Evolutionary conservation across 1,139 yeast species (phyloP).

Genomic region (Debaryomyces nepalensis): DNA sequence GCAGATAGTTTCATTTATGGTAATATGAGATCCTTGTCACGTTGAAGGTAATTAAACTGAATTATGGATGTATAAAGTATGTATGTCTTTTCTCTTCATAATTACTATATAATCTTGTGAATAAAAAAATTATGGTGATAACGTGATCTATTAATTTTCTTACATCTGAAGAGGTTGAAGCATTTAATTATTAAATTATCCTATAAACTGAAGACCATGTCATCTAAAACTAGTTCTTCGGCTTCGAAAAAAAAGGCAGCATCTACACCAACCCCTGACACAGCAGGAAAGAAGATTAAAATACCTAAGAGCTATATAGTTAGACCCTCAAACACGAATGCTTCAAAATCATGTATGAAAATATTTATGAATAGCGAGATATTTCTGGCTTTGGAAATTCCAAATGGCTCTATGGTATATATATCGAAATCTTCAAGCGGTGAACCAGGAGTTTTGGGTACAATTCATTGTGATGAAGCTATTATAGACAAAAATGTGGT

Average conservation of each 20-base stretch:
- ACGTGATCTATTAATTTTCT: slow-evolving; percentile 9
- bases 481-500: slow-evolving; percentile 57
- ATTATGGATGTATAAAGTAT: neutral
- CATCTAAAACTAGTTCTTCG: slow-evolving; percentile 17
- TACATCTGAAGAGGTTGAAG: slow-evolving; percentile 1
- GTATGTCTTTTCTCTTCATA: neutral
- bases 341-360: slow-evolving; percentile 40
- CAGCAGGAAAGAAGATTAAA: slow-evolving; percentile 46
- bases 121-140: neutral
- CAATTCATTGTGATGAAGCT: slow-evolving; percentile 43
- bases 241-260: slow-evolving; percentile 32
- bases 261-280: slow-evolving; percentile 22
- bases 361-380: slow-evolving; percentile 57
- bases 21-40: too few relatives aligned
- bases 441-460: slow-evolving; percentile 52
- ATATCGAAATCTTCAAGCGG: slow-evolving; percentile 51
- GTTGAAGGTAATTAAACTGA: too few relatives aligned
- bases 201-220: slow-evolving; percentile 31
- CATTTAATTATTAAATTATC: neutral
- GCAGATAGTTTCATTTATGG: neutral
- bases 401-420: slow-evolving; percentile 58
- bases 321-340: slow-evolving; percentile 52
- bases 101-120: neutral
- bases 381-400: slow-evolving; percentile 56
- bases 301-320: slow-evolving; percentile 56